Evolutionary conservation across 805 yeast genomes (phyloP), one percentile per base, ranked within the genome.

Genomic region (Suhomyces faveliae): DNA sequence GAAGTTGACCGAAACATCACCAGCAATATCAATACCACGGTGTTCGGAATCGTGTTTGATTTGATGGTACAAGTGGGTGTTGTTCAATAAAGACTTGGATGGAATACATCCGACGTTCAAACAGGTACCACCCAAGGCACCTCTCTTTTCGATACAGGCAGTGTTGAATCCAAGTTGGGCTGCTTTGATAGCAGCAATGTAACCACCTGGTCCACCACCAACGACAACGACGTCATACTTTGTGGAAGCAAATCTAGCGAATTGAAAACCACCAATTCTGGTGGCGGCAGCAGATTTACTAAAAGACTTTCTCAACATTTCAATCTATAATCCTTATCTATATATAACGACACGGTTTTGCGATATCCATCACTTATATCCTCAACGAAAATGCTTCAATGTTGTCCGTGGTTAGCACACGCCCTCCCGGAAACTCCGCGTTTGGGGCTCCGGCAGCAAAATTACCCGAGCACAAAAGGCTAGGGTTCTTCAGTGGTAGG

Each of bases 191-290:
- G 99, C 99, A 47, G 97, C 98, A 60, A 94, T 94, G 70, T 94
- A 94, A 53, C 99, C 99, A 71, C 98, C 99, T 58, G 99, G 99
- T 50, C 99, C 99, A 61, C 97, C 98, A 59, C 99, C 99, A 64
- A 94, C 87, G 60, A 94, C 89, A 47, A 92, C 96, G 47, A 94
- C 81, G 63, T 94, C 98, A 67, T 89, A 94, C 55, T 73, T 70
- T 51, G 76, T 66, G 24, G 76, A 71, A 50, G 67, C 68, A 57
- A 57, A 66, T 64, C 78, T 66, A 55, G 68, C 63, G 52, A 71
- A 71, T 52, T 70, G 71, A 50, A 59, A 53, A 40, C 58, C 55
- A 54, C 52, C 57, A 19, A 48, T 40, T 41, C 42, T 42, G 24
- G 42, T 49, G 24, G 42, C 38, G 30, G 46, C 46, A 25, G 22